Percentiles rank a stretch among this genome's conserved stretches.
Conservation (phyloP, 1,284 basidiomycete species). For the Cerrena zonata region DNA sequence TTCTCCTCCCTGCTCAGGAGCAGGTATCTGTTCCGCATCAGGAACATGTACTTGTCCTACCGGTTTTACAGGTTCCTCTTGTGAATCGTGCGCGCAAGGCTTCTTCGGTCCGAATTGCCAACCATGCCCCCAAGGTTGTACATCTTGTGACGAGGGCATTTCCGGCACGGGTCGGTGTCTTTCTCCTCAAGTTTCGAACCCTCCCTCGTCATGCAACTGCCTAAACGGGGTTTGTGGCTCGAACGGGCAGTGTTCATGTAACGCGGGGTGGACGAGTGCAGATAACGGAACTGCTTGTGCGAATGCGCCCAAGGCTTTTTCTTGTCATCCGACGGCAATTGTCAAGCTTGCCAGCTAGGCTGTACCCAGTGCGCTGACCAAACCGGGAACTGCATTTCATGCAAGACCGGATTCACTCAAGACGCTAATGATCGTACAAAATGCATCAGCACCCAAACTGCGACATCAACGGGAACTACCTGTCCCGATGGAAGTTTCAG, state of each 20-base stretch:
- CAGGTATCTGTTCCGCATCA: conserved; percentile 61
- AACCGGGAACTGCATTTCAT: conserved; percentile 66
- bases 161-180: conserved; percentile 69
- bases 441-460: conserved; percentile 49
- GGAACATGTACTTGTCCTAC: conserved; percentile 66
- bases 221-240: conserved; percentile 66
- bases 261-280: conserved; percentile 66
- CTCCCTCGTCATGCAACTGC: conserved; percentile 68
- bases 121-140: conserved; percentile 62
- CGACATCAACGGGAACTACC: conserved; percentile 44
- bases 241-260: conserved; percentile 67
- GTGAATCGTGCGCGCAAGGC: conserved; percentile 66
- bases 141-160: conserved; percentile 70
- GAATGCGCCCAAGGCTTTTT: conserved; percentile 72
- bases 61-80: conserved; percentile 71
- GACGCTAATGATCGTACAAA: conserved; percentile 61
- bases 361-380: conserved; percentile 63
- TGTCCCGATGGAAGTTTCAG: conserved; percentile 67
- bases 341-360: conserved; percentile 69
- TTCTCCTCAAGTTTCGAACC: conserved; percentile 40
- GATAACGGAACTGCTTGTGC: conserved; percentile 70
- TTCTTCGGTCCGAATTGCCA: conserved; percentile 69
- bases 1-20: conserved; percentile 64
- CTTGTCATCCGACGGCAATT: conserved; percentile 61
- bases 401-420: conserved; percentile 61